These are phyloP conservation scores for Trichoderma lentiforme DNA, from an alignment of 2,329 filamentous ascomycete species.

Conservation along the genomic window DNA sequence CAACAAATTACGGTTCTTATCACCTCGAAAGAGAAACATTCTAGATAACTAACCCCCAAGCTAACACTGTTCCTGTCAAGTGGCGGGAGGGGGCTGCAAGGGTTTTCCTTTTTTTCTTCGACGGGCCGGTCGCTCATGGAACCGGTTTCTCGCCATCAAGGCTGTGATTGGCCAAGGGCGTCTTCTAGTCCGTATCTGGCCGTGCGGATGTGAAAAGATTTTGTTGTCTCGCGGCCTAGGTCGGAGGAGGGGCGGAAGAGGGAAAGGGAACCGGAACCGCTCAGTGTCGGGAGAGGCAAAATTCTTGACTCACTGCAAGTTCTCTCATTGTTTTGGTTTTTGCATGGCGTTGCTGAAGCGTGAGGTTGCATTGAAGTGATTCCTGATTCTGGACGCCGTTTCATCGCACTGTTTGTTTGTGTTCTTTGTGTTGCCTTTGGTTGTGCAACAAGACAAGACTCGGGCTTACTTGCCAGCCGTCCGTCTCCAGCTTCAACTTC, in stretches of 20 bases:
- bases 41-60: background rate
- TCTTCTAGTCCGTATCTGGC: background rate
- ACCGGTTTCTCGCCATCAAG: background rate
- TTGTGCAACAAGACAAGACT: background rate
- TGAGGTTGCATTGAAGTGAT: background rate
- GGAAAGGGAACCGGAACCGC: background rate
- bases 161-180: background rate
- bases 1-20: background rate
- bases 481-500: background rate
- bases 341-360: background rate
- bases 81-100: slow-evolving; percentile 12
- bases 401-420: background rate
- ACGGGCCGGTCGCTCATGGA: slow-evolving; percentile 13
- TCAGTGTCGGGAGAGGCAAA: background rate
- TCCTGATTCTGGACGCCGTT: background rate
- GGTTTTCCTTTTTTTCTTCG: background rate
- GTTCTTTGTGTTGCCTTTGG: background rate
- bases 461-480: background rate
- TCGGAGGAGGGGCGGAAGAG: background rate
- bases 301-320: slow-evolving; percentile 6
- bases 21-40: background rate
- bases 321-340: background rate
- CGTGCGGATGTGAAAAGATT: slow-evolving; percentile 7
- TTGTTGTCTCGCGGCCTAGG: background rate
- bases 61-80: slow-evolving; percentile 3